Evolutionary conservation across 2,329 filamentous ascomycete species (phyloP).

Genomic region (Orbilia javanica): DNA sequence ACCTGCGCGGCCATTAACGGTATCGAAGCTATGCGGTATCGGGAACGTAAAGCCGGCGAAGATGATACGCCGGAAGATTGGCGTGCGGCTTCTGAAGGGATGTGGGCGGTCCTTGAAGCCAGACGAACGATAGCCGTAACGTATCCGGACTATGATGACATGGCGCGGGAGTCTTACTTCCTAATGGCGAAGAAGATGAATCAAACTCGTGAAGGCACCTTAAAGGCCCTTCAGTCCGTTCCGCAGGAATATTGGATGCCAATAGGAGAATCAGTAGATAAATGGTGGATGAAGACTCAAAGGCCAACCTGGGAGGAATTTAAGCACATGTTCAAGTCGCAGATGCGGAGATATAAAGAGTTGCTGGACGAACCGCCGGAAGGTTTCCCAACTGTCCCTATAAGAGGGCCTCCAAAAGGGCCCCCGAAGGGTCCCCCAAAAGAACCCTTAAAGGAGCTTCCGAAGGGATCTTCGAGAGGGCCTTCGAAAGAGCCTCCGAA

Average conservation of each 20-base stretch:
- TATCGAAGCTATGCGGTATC: conserved; percentile 6
- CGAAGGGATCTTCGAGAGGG: no score
- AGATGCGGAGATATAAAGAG: no score
- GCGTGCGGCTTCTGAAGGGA: neutral
- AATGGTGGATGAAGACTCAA: neutral
- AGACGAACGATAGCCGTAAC: neutral
- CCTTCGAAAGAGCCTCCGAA: no score
- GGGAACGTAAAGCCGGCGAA: neutral
- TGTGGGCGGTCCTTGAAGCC: neutral
- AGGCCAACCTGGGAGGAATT: neutral
- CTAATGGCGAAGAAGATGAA: neutral
- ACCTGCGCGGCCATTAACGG: conserved; percentile 20
- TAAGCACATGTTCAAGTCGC: neutral
- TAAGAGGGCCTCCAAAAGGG: no score
- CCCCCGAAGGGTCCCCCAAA: no score
- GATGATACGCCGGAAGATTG: neutral
- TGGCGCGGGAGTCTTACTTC: neutral
- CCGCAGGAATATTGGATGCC: neutral
- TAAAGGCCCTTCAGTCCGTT: neutral
- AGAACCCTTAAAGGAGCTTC: no score
- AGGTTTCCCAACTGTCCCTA: no score
- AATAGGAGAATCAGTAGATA: neutral
- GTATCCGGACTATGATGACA: neutral
- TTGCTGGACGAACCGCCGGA: no score
- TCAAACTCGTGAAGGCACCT: neutral